Percentiles rank a stretch among this genome's conserved stretches.
phyloP scores from a whole-genome alignment of 345 rosid genomes.

The Hirschfeldia incana region DNA sequence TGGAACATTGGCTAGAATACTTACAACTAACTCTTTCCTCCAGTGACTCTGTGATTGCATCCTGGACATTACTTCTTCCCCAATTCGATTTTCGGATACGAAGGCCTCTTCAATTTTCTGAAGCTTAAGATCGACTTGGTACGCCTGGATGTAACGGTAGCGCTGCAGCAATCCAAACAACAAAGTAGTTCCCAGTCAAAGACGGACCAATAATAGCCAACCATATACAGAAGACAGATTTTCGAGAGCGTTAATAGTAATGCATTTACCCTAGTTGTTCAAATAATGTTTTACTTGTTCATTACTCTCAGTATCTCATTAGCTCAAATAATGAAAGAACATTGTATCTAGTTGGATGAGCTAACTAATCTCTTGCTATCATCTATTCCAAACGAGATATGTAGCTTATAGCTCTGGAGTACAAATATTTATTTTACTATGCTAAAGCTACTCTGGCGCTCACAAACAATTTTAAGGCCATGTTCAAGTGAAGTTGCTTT shows the following conservation, averaged over 20 bases:
- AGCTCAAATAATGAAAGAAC: not conserved
- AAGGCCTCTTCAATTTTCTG: constrained; percentile 66
- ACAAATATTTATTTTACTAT: not conserved
- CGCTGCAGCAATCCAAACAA: constrained; percentile 59
- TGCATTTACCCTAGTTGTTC: not conserved
- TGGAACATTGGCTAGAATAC: constrained; percentile 38
- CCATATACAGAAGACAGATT: not conserved
- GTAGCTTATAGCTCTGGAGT: constrained; percentile 11
- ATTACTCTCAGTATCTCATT: constrained; percentile 11
- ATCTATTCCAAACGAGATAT: not conserved
- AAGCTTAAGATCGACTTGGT: constrained; percentile 68
- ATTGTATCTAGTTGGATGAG: not conserved
- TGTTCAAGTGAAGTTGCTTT: constrained; percentile 6
- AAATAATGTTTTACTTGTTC: not conserved
- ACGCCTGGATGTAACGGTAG: constrained; percentile 82
- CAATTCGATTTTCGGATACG: constrained; percentile 39
- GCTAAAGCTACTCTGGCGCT: too few relatives aligned
- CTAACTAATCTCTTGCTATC: not conserved
- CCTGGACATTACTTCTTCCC: constrained; percentile 58
- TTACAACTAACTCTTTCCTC: constrained; percentile 78
- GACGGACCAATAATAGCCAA: not conserved
- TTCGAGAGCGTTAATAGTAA: not conserved
- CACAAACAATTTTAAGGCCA: constrained; percentile 5
- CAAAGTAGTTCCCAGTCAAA: constrained; percentile 24
- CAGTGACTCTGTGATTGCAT: constrained; percentile 68